These are phyloP conservation scores for Talaromyces ruber DNA, from an alignment of 495 filamentous ascomycete species.

Conservation along the genomic window DNA sequence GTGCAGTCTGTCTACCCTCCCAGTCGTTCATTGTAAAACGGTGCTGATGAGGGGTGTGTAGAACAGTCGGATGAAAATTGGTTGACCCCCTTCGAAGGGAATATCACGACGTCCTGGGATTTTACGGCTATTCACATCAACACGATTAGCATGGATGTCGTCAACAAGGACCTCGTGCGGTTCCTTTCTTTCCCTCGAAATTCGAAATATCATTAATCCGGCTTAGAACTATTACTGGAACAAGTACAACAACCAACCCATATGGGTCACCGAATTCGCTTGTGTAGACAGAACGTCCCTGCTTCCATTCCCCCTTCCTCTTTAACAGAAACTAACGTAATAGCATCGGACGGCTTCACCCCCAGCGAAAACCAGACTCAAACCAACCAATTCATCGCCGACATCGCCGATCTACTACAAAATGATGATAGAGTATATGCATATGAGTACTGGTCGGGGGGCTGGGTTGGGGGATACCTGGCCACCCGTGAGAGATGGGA, in stretches of 20 bases:
- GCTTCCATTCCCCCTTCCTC: neutral
- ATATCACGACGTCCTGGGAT: conserved; percentile 10
- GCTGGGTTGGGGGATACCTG: conserved; percentile 14
- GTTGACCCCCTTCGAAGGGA: conserved; percentile 13
- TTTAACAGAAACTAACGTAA: neutral
- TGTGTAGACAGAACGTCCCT: conserved; percentile 14
- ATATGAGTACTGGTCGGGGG: conserved; percentile 16
- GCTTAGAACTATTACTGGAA: conserved; percentile 9
- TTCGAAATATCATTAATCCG: neutral
- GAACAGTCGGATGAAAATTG: conserved; percentile 17
- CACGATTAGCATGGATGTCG: conserved; percentile 13
- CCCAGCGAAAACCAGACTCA: conserved; percentile 11
- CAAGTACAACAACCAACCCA: conserved; percentile 14
- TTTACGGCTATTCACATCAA: conserved; percentile 19
- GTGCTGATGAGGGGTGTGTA: neutral
- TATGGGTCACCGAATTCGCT: conserved; percentile 20
- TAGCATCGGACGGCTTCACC: neutral
- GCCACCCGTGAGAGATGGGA: conserved; percentile 13
- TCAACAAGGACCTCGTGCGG: conserved; percentile 14
- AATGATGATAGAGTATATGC: conserved; percentile 13
- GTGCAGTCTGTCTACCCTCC: conserved; percentile 3
- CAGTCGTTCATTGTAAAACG: neutral
- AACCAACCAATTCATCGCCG: conserved; percentile 14
- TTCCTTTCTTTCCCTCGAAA: neutral
- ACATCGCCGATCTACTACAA: conserved; percentile 13